Evolutionary conservation across 768 basidiomycete genomes (phyloP).

Genomic region (Tylopilus sp.): DNA sequence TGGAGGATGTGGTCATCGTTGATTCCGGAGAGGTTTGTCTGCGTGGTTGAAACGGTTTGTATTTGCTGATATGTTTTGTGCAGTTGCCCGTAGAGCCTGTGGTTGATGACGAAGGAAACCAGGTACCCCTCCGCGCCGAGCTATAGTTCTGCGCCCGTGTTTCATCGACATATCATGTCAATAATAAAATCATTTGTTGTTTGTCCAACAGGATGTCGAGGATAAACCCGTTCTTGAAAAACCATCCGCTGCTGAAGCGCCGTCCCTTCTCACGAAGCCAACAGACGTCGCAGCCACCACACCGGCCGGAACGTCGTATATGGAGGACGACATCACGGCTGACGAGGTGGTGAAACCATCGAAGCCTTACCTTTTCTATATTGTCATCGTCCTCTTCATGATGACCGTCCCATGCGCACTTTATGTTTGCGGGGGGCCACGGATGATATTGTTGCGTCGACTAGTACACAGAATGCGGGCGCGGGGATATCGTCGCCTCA

Average conservation of each 20-base stretch:
- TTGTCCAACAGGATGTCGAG: slow-evolving; percentile 45
- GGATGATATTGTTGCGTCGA: slow-evolving; percentile 32
- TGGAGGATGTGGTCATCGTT: slow-evolving; percentile 72
- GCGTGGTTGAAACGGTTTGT: slow-evolving; percentile 10
- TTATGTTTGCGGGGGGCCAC: slow-evolving; percentile 47
- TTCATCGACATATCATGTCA: slow-evolving; percentile 40
- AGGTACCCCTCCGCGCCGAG: slow-evolving; percentile 95
- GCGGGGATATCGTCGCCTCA: slow-evolving; percentile 44
- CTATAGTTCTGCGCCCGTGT: slow-evolving; percentile 57
- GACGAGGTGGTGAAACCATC: slow-evolving; percentile 4
- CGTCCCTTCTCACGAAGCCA: slow-evolving; percentile 1
- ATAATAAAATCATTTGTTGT: slow-evolving; percentile 48
- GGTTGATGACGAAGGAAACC: slow-evolving; percentile 63
- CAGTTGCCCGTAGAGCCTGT: slow-evolving; percentile 54
- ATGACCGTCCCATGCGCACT: slow-evolving; percentile 42
- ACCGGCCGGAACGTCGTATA: background rate
- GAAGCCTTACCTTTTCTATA: slow-evolving; percentile 17
- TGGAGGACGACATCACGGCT: background rate
- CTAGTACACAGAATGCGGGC: slow-evolving; percentile 35
- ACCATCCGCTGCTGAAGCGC: slow-evolving; percentile 9
- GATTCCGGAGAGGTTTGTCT: slow-evolving; percentile 81
- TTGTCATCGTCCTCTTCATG: slow-evolving; percentile 33
- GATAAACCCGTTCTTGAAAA: slow-evolving; percentile 16
- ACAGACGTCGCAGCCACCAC: background rate
- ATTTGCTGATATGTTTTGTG: slow-evolving; percentile 3